Base-by-base conservation (phyloP, 148 eudicot species). In the Cornus suecica region DNA sequence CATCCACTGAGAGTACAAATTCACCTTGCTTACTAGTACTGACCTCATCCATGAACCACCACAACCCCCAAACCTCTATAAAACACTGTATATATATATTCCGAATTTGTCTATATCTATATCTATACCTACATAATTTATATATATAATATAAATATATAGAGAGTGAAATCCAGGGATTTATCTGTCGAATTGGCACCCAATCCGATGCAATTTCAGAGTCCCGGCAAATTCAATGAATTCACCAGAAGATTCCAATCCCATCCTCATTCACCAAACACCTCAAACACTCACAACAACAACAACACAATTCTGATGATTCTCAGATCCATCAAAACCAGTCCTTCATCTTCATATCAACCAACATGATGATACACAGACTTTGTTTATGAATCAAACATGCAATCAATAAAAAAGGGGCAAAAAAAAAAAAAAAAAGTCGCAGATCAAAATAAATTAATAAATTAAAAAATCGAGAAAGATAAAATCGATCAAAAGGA, bases 161-260 rank as follows among this genome's bases (percentile, higher is more conserved):
- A 41, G 45, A 45, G 34, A 20, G 34, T 41, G 54, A 51, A 66
- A 70, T 54, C 8, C 70, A n/a, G 18, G 27, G 20, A 16, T 54
- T 31, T 78, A 58, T 22, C 32, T 29, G 69, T 34, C 68, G n/a
- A 65, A 72, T 56, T 71, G 74, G 32, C 66, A 64, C 37, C 74
- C 41, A 26, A 25, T 27, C 27, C n/a, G 62, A 66, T 70, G 66
- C 67, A 69, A n/a, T n/a, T n/a, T n/a, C 66, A 71, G 76, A 64
- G 78, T 65, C 69, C 76, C 74, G 56, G 83, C 41, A 79, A 78
- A 83, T 72, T 54, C 78, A 64, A 74, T n/a, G 51, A 77, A 66
- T 80, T 63, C 52, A 66, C 90, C 94, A 74, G 92, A 90, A 78
- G 95, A 90, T 72, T 88, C 79, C 74, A 90, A 83, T 66, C 90